A percentile compares a stretch with the other conserved stretches of the same genome.
These are phyloP conservation scores for Trichomonascaceae sp. DNA, from an alignment of 1,139 yeast species.

Conservation along the genomic window DNA sequence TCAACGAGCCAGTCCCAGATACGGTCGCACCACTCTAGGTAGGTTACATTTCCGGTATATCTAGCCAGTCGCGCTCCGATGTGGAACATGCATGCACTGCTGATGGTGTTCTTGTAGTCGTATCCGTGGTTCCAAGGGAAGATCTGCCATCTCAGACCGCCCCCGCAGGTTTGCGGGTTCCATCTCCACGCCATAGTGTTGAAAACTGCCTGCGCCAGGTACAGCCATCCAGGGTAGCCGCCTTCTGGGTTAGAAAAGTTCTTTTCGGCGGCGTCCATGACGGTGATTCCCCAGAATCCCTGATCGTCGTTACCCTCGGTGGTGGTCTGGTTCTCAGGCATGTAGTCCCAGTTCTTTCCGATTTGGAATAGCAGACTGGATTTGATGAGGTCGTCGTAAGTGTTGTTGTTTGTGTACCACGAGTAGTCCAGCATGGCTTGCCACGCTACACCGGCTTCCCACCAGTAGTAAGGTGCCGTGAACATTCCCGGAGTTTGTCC, in stretches of 20 bases:
- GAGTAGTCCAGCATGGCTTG: conserved; percentile 62
- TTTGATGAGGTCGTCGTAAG: conserved; percentile 42
- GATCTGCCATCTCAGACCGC: conserved; percentile 83
- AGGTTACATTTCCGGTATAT: conserved; percentile 40
- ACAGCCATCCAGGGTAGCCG: conserved; percentile 47
- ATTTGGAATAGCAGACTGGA: conserved; percentile 50
- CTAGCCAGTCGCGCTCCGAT: conserved; percentile 68
- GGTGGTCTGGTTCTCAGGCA: conserved; percentile 62
- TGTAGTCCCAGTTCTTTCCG: conserved; percentile 54
- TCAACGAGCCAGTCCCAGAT: conserved; percentile 60
- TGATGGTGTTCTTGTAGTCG: conserved; percentile 64
- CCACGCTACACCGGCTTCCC: conserved; percentile 90
- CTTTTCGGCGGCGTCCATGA: conserved; percentile 70
- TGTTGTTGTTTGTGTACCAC: conserved; percentile 47
- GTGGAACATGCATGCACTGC: conserved; percentile 68
- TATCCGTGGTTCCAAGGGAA: conserved; percentile 66
- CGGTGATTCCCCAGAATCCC: conserved; percentile 82
- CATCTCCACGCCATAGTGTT: conserved; percentile 66
- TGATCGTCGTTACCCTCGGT: conserved; percentile 91
- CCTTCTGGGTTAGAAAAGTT: conserved; percentile 54
- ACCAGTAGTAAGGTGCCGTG: conserved; percentile 72
- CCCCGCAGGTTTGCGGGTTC: conserved; percentile 52
- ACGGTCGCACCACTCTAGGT: conserved; percentile 48
- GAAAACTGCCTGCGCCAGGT: conserved; percentile 61
- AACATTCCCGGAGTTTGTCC: conserved; percentile 64